These are phyloP conservation scores for Coccomyxa sp. DNA, from an alignment of 139 green algal genomes.

Conservation along the genomic window DNA sequence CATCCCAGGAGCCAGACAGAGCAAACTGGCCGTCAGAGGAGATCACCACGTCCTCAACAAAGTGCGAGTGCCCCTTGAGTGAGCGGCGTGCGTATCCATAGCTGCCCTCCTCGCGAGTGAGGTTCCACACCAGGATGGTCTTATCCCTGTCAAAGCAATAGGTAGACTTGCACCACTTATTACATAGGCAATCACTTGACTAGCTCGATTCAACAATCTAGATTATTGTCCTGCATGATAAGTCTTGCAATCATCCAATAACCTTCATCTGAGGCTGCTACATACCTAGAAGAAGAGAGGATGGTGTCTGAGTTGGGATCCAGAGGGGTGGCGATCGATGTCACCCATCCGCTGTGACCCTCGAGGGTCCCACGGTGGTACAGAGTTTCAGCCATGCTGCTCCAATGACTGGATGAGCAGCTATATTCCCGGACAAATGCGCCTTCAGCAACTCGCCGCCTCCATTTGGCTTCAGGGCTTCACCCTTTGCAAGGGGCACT, in stretches of 20 bases:
- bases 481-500: not conserved
- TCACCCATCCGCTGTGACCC: slow-evolving; percentile 27
- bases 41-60: slow-evolving; percentile 98
- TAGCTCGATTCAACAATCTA: not conserved
- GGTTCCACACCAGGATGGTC: slow-evolving; percentile 92
- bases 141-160: slow-evolving; percentile 80
- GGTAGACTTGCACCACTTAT: not conserved
- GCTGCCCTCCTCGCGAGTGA: slow-evolving; percentile 74
- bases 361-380: slow-evolving; percentile 13
- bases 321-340: slow-evolving; percentile 85
- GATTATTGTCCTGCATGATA: not conserved
- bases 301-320: slow-evolving; percentile 91
- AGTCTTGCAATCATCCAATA: not conserved
- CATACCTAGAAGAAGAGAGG: slow-evolving; percentile 86
- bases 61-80: slow-evolving; percentile 90
- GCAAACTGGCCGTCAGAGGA: slow-evolving; percentile 97
- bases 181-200: not conserved
- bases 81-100: slow-evolving; percentile 77
- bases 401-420: not conserved
- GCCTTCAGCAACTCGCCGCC: not conserved
- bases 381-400: slow-evolving; percentile 16
- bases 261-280: not conserved
- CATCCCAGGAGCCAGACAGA: slow-evolving; percentile 94
- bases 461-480: not conserved
- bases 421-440: not conserved